Percentiles rank a stretch among this genome's conserved stretches.
Conservation (phyloP, 257 asterid species). For the Haberlea rhodopensis region DNA sequence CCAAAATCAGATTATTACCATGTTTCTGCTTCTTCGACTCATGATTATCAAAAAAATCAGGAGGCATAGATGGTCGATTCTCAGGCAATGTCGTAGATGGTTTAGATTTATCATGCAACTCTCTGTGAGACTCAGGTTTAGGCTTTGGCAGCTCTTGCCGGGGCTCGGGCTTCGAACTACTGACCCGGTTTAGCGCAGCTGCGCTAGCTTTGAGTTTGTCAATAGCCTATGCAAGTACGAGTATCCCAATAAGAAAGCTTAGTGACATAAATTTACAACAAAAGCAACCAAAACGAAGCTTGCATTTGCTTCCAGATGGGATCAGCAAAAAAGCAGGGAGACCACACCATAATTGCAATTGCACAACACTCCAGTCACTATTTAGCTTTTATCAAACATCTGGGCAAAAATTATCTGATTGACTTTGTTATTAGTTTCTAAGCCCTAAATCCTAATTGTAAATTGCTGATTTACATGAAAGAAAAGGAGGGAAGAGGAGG, state of each 20-base stretch:
- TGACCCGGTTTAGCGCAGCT: constrained; percentile 49
- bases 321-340: not conserved
- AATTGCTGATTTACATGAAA: not conserved
- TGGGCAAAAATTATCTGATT: not conserved
- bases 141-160: constrained; percentile 50
- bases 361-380: not conserved
- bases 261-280: constrained; percentile 11
- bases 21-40: constrained; percentile 65
- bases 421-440: too few relatives aligned
- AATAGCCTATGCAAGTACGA: constrained; percentile 57
- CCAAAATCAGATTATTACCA: constrained; percentile 45
- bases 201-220: constrained; percentile 71
- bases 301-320: constrained; percentile 7
- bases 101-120: constrained; percentile 40
- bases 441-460: constrained; percentile 17
- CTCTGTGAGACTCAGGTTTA: constrained; percentile 38
- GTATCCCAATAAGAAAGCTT: constrained; percentile 12
- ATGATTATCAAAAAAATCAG: constrained; percentile 67
- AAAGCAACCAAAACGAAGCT: not conserved
- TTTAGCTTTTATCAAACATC: not conserved
- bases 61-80: constrained; percentile 53
- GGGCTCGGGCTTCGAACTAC: constrained; percentile 34
- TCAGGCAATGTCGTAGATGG: constrained; percentile 41
- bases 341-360: not conserved
- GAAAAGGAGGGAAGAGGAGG: not conserved